A percentile compares a stretch with the other conserved stretches of the same genome.
These are phyloP conservation scores for Globisporangium recalcitrans DNA, from an alignment of 352 stramenopile genomes.

Conservation along the genomic window DNA sequence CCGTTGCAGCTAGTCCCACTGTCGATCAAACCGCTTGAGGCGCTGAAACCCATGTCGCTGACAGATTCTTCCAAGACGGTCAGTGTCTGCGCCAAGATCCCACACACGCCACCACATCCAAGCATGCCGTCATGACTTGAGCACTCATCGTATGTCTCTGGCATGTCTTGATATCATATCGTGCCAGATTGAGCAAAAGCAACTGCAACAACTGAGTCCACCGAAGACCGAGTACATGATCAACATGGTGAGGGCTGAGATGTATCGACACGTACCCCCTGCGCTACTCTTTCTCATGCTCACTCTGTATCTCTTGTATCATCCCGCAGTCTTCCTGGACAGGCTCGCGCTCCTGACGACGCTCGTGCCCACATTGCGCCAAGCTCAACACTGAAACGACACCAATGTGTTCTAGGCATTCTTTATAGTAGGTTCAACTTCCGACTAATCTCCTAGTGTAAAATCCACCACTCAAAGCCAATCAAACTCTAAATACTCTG, in stretches of 20 bases:
- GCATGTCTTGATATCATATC: background rate
- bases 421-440: conserved; percentile 10
- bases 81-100: background rate
- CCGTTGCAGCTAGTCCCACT: conserved; percentile 19
- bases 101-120: background rate
- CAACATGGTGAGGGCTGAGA: conserved; percentile 31
- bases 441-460: background rate
- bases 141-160: background rate
- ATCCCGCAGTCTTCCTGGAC: conserved; percentile 37
- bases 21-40: conserved; percentile 24
- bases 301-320: background rate
- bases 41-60: conserved; percentile 13
- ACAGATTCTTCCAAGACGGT: conserved; percentile 12
- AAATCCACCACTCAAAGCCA: background rate
- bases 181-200: conserved; percentile 1
- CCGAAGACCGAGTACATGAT: conserved; percentile 34
- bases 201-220: conserved; percentile 3
- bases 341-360: conserved; percentile 22
- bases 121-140: background rate
- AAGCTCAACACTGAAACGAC: background rate
- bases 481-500: background rate
- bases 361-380: conserved; percentile 19
- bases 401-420: conserved; percentile 2
- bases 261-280: background rate
- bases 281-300: background rate